Evolutionary conservation across 805 yeast species (phyloP).

Genomic region (Wickerhamomyces subpelliculosus): DNA sequence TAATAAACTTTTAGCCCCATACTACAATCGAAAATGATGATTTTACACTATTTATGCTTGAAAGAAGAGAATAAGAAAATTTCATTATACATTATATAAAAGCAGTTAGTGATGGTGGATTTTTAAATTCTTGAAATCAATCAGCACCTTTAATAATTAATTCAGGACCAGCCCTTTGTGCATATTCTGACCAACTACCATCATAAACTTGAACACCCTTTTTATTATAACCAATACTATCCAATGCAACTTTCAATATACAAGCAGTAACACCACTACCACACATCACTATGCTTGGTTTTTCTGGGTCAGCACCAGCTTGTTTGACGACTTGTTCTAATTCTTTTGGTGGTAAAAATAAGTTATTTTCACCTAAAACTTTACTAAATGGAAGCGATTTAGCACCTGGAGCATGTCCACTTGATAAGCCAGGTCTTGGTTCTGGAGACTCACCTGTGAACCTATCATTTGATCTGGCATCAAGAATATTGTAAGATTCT

Average conservation of each 20-base stretch:
- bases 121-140: not conserved
- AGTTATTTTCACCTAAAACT: slow-evolving; percentile 42
- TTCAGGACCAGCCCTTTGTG: slow-evolving; percentile 57
- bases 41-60: too few relatives aligned
- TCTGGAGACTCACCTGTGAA: slow-evolving; percentile 80
- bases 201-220: slow-evolving; percentile 59
- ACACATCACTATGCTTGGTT: slow-evolving; percentile 81
- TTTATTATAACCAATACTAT: slow-evolving; percentile 39
- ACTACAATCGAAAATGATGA: too few relatives aligned
- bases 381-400: slow-evolving; percentile 67
- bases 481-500: slow-evolving; percentile 50
- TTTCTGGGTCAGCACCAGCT: slow-evolving; percentile 29
- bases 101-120: not conserved
- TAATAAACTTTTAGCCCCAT: too few relatives aligned
- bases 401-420: slow-evolving; percentile 88
- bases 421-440: slow-evolving; percentile 79
- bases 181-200: slow-evolving; percentile 91
- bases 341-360: slow-evolving; percentile 41
- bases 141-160: slow-evolving; percentile 37
- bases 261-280: slow-evolving; percentile 97
- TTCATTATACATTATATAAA: too few relatives aligned
- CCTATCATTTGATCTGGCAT: slow-evolving; percentile 74
- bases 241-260: slow-evolving; percentile 70
- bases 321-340: slow-evolving; percentile 41
- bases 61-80: too few relatives aligned